phyloP scores from a whole-genome alignment of 371 early-diverging fungal species.

The Coemansia sp. region DNA sequence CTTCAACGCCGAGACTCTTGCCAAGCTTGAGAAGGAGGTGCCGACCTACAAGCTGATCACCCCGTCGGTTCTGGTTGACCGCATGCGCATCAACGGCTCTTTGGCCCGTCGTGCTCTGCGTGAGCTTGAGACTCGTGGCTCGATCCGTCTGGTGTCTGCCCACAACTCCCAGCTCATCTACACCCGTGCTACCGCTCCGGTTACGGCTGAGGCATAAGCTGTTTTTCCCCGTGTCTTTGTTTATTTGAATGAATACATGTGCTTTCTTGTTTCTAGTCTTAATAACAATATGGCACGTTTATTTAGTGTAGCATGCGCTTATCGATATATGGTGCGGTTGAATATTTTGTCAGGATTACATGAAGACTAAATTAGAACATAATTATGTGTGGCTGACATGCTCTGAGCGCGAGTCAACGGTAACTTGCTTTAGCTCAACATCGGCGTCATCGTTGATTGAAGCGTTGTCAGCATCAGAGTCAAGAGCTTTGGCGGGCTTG shows the following conservation, averaged over 20 bases:
- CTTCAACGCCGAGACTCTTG: slow-evolving; percentile 88
- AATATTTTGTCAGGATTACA: not conserved
- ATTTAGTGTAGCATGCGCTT: too few species aligned
- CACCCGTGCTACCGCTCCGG: slow-evolving; percentile 58
- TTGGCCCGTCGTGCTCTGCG: slow-evolving; percentile 93
- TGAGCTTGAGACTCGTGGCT: slow-evolving; percentile 87
- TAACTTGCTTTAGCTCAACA: slow-evolving; percentile 11
- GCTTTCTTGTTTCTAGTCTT: not conserved
- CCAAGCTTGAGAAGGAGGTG: slow-evolving; percentile 96
- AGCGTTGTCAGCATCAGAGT: not conserved
- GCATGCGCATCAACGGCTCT: slow-evolving; percentile 96
- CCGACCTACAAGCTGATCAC: slow-evolving; percentile 99
- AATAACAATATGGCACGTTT: too few species aligned
- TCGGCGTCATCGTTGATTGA: not conserved
- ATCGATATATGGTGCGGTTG: too few species aligned
- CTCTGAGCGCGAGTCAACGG: slow-evolving; percentile 2
- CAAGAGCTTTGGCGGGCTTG: not conserved
- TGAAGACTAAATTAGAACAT: not conserved
- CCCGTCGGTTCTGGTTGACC: slow-evolving; percentile 96
- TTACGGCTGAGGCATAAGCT: slow-evolving; percentile 25
- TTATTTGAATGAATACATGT: not conserved
- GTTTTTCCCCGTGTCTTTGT: not conserved
- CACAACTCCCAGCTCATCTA: slow-evolving; percentile 95
- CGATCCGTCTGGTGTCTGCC: slow-evolving; percentile 85
- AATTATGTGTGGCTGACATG: not conserved